These are phyloP conservation scores for Hansenula anomala DNA, from an alignment of 1,139 yeast genomes.

Conservation along the genomic window DNA sequence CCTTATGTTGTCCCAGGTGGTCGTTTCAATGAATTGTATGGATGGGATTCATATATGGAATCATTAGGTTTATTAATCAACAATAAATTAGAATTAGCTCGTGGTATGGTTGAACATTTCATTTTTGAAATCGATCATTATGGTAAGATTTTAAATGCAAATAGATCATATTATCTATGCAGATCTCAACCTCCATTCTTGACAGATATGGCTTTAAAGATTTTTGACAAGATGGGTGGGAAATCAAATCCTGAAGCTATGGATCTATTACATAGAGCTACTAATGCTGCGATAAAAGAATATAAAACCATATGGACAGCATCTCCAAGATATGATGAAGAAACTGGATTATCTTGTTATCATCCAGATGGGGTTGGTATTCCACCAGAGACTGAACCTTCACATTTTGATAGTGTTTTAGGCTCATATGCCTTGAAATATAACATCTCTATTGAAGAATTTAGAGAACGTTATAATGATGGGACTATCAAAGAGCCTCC, in stretches of 20 bases:
- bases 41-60: slow-evolving; percentile 98
- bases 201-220: slow-evolving; percentile 83
- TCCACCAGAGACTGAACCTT: slow-evolving; percentile 95
- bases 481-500: slow-evolving; percentile 67
- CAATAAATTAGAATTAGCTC: slow-evolving; percentile 62
- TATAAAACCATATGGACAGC: slow-evolving; percentile 77
- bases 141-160: slow-evolving; percentile 92
- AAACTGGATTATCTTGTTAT: slow-evolving; percentile 84
- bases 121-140: slow-evolving; percentile 86
- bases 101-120: slow-evolving; percentile 91
- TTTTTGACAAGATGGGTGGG: slow-evolving; percentile 56
- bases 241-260: slow-evolving; percentile 38
- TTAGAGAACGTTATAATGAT: slow-evolving; percentile 64
- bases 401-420: slow-evolving; percentile 77
- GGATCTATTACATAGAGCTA: slow-evolving; percentile 61
- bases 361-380: slow-evolving; percentile 88
- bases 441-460: slow-evolving; percentile 58
- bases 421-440: slow-evolving; percentile 66
- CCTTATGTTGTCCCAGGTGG: slow-evolving; percentile 98
- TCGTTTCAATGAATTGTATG: slow-evolving; percentile 90
- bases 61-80: slow-evolving; percentile 76
- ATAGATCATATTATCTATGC: slow-evolving; percentile 84
- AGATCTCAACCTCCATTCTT: slow-evolving; percentile 98
- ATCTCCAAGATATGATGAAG: slow-evolving; percentile 66
- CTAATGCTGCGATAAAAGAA: slow-evolving; percentile 81